Evolutionary conservation across 148 eudicot genomes (phyloP), one percentile per base, ranked within the genome.

Genomic region (Chenopodium suecicum): DNA sequence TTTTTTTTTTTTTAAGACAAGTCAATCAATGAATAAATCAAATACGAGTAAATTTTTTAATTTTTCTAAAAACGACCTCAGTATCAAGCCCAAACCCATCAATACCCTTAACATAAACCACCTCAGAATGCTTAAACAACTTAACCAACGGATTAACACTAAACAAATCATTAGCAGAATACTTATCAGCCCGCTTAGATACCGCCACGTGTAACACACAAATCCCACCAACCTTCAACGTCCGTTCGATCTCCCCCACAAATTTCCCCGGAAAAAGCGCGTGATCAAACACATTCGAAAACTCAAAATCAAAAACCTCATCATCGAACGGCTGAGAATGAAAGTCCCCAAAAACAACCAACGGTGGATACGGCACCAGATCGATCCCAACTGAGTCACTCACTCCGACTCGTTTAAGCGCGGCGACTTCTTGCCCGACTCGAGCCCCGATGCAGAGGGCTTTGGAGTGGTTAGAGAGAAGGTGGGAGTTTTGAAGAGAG

Each of bases 51-150:
- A 29, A 7, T 29, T 22, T 67, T 66, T 63, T 14, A 2, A 14
- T 80, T 76, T 90, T 94, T 71, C 91, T 82, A 67, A 92, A 86
- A 17, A 89, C 98, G 19, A 91, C 87, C 76, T 94, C 96, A 14
- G 94, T 92, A 78, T 94, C 96, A 80, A 94, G 86, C 4, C 98
- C 98, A 58, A 94, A 94, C 48, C 98, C 98, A 84, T 94, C 98
- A 77, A 94, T 87, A 0, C 27, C 77, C 82, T 90, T 80, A 5
- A 88, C 88, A 44, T 83, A 79, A 72, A 91, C 90, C 77, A 87
- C 68, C 46, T 92, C 79, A n/a, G 89, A 88, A 32, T 77, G 78
- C 71, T 74, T 84, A 78, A 94, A 91, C 91, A 94, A 70, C 79
- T 78, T 80, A 78, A 83, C 84, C 82, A 92, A 58, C 22, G 89